These are phyloP conservation scores for Cubamyces sp. DNA, from an alignment of 768 basidiomycete species.

Conservation along the genomic window DNA sequence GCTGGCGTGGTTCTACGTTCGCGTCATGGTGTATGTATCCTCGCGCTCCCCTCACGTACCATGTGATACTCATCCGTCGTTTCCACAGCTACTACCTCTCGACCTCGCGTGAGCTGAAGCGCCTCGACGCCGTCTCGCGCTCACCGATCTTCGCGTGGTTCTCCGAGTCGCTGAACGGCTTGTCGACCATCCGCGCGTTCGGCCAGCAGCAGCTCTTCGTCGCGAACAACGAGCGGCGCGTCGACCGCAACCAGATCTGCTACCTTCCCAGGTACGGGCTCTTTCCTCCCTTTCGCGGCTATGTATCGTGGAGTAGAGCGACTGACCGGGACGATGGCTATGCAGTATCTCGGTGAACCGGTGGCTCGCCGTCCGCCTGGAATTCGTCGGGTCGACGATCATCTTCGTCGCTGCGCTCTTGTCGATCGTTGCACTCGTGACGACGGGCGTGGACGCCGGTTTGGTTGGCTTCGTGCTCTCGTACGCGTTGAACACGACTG, in stretches of 20 bases:
- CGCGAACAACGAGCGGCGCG: slow-evolving; percentile 66
- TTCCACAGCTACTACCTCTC: slow-evolving; percentile 77
- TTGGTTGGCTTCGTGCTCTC: slow-evolving; percentile 85
- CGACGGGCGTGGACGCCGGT: slow-evolving; percentile 82
- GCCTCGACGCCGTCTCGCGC: slow-evolving; percentile 84
- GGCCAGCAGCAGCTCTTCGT: slow-evolving; percentile 70
- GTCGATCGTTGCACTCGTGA: slow-evolving; percentile 70
- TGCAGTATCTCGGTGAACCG: slow-evolving; percentile 71
- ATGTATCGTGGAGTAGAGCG: neutral
- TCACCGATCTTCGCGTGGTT: slow-evolving; percentile 94
- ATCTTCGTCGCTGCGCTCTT: slow-evolving; percentile 73
- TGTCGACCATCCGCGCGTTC: slow-evolving; percentile 86
- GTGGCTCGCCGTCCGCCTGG: slow-evolving; percentile 84
- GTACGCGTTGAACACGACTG: slow-evolving; percentile 83
- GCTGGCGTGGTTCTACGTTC: slow-evolving; percentile 76
- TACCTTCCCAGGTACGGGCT: slow-evolving; percentile 38
- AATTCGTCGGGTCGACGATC: slow-evolving; percentile 81
- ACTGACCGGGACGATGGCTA: slow-evolving; percentile 50
- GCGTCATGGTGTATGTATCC: slow-evolving; percentile 72
- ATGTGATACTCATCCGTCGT: neutral
- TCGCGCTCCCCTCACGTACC: neutral
- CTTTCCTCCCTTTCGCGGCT: neutral
- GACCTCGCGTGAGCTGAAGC: slow-evolving; percentile 86
- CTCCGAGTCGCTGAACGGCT: slow-evolving; percentile 73
- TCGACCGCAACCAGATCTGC: slow-evolving; percentile 87